Evolutionary conservation across 2,329 filamentous ascomycete genomes (phyloP), one percentile per base, ranked within the genome.

Genomic region (Penicillium carneum): DNA sequence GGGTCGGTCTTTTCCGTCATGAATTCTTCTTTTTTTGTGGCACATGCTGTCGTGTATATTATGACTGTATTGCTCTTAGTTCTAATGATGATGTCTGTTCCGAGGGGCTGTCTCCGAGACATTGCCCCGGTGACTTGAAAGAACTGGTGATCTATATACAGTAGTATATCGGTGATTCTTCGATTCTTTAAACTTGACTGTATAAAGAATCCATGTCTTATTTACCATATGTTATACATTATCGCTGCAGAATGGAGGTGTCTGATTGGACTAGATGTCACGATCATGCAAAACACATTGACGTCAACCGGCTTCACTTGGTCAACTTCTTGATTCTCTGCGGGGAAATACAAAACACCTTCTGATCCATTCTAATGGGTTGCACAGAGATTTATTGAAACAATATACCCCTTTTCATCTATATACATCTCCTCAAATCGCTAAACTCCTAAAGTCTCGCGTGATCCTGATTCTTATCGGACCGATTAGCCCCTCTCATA

Each of bases 71-170:
- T 65, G 58, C 62, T 63, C 60, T 59, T 62, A 63, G 62, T 67
- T 65, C 59, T 69, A 69, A 70, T 67, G 67, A 69, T 69, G 53
- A 69, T 62, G 68, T 63, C 62, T 63, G 46, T 68, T 65, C 50
- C 43, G 52, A 49, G 41, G 50, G 64, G 59, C 42, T 58, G 54
- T 61, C 59, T 59, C 23, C 18, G 33, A 49, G 56, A 61, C 56
- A 47, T 50, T 31, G 8, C 50, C 54, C 45, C 43, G 45, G 63
- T 64, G 31, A 62, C 31, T 53, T 36, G 31, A 33, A 42, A 23
- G 14, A 18, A 20, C 12, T 3, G 10, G 14, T 26, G 14, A 6
- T n/a, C 10, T 33, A 12, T 33, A 12, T 14, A 47, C 18, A 10
- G 45, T 47, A 6, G 16, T n/a, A n/a, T 39, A 38, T 38, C 16